Base-by-base conservation (phyloP, 1,284 basidiomycete species). In the Volvariella volvacea region DNA sequence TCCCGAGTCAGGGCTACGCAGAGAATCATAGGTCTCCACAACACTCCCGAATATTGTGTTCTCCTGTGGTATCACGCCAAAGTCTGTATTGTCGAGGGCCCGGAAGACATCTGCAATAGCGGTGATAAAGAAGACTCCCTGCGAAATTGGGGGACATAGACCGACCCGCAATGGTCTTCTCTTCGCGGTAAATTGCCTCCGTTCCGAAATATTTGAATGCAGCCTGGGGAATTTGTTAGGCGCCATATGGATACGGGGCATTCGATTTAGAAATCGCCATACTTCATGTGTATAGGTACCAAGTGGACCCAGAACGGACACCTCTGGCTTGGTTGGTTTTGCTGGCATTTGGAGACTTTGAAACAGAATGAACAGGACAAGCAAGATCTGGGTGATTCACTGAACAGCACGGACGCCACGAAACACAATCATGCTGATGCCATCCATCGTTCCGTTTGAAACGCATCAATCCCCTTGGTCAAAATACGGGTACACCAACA, bases 261-360 rank as follows among this genome's bases (percentile, higher is more conserved):
- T 28, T 12, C 6, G 25, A 28, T 28, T 6, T 6, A 6, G 14
- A 20, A 6, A 6, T 6, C n/a, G 15, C 12, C 71, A 47, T 48
- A 81, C 86, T 68, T 88, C 83, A 52, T 89, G 85, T 39, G 85
- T 77, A 58, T 86, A 88, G 30, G 86, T 89, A 38, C 87, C 86
- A 39, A 71, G 57, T 17, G 87, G 86, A 7, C 86, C 86, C 22
- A 89, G 66, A 56, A 80, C 78, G 42, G 76, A 75, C 12, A 78
- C 67, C 47, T 50, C 52, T 25, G 50, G 42, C 42, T 48, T 36
- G 4, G 7, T 20, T 15, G 34, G 34, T 15, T 36, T n/a, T n/a
- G n/a, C n/a, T n/a, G n/a, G n/a, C n/a, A n/a, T n/a, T n/a, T n/a
- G n/a, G n/a, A n/a, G n/a, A n/a, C n/a, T n/a, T n/a, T n/a, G n/a